Evolutionary conservation across 129 eudicot species (phyloP), one percentile per base, ranked within the genome.

Genomic region (Lactuca saligna): DNA sequence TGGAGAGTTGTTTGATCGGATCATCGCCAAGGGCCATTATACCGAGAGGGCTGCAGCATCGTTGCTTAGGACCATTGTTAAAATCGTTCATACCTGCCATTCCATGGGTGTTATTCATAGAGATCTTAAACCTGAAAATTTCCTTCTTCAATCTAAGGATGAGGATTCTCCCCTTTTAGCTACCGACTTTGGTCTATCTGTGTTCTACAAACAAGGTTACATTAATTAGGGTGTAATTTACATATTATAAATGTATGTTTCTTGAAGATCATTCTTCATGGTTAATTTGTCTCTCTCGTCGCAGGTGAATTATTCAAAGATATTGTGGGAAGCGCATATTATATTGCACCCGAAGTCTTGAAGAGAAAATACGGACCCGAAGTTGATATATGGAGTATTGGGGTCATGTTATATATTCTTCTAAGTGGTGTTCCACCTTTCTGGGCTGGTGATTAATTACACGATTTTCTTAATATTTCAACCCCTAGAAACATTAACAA

Each of bases 31-130:
- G 78, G 97, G 97, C 31, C 95, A 90, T 74, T 90, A 80, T 48
- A 87, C 97, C 11, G 97, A 90, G 68, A 76, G 95, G 17, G 97
- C 87, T 8, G 97, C 97, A 7, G 97, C 97, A 11, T 76, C 88
- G 4, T 74, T 90, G 83, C 64, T 90, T 63, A 79, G 95, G 73
- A 90, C 97, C 32, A 90, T 90, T 10, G 97, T 90, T 39, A 85
- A 87, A 79, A 87, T 90, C 3, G 89, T 90, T 13, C 97, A 90
- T 53, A 90, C 97, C 1, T 90, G 97, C 29, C 97, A 90, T 72
- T 77, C 94, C 12, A 90, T 90, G 97, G 97, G 97, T 44, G 97
- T 87, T 50, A 90, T 90, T 78, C 97, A 90, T 39, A 84, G 97
- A 70, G 97, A 90, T 80, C 95, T 90, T 48, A 90, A 90, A 75